Evolutionary conservation across 164 flowering plant species (phyloP), one percentile per base, ranked within the genome.

Genomic region (Annona cherimola): DNA sequence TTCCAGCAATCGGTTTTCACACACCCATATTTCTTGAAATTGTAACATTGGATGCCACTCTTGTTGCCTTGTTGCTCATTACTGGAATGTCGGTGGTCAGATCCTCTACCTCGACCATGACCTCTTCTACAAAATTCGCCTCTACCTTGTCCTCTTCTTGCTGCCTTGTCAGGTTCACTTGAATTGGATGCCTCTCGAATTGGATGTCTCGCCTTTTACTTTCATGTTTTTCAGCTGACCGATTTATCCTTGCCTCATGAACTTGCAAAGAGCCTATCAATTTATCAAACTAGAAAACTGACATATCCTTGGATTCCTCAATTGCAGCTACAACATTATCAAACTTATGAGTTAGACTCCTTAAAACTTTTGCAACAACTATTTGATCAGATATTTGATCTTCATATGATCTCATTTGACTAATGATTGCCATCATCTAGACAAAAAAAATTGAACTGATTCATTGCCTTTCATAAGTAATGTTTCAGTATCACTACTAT

Each of bases 261-360:
- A 62, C 65, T 42, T 8, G 8, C 16, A 62, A 4, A 1, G 2
- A n/a, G 35, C 65, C 35, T 26, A n/a, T 20, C 20, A 62, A 9
- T 42, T 62, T 42, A 19, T 62, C 65, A 42, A 62, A 20, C 3
- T 40, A 62, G 11, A 62, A 26, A 62, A 42, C 8, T 1, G 20
- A 40, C 39, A 62, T 8, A 35, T 62, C 65, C 20, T 62, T 62
- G 39, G 65, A 62, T 62, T 62, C 65, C 65, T 62, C 65, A 39
- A 62, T 62, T 4, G 65, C 20, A 62, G 41, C 20, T 5, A 62
- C 68, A 11, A 65, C 50, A 39, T 65, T 4, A n/a, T 65, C 45
- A 12, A 20, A 65, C 39, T 41, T 65, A n/a, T 1, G 45, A 12
- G 68, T 65, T 12, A 65, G 35, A 45, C 69, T 67, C 43, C 50